phyloP scores from a whole-genome alignment of 2,329 filamentous ascomycete species.

The Paraphoma sp. region DNA sequence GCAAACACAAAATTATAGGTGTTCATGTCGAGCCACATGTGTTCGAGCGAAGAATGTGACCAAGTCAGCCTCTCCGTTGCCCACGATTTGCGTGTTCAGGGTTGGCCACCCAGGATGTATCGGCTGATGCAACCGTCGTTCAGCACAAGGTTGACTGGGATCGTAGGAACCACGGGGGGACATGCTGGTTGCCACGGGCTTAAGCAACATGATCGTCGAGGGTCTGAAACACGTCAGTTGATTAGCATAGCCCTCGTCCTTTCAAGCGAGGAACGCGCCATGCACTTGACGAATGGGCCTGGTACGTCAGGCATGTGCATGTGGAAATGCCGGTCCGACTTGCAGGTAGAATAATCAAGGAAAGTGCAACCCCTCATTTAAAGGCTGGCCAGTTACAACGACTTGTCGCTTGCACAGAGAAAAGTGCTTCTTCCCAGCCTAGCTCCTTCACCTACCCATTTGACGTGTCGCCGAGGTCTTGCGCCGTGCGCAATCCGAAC shows the following conservation, averaged over 20 bases:
- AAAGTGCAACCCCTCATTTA: neutral
- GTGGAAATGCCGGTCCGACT: neutral
- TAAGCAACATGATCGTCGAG: neutral
- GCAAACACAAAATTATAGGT: neutral
- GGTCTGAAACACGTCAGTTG: neutral
- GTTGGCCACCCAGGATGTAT: neutral
- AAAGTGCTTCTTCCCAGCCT: too few relatives aligned
- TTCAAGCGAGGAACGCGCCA: neutral
- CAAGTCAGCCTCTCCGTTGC: neutral
- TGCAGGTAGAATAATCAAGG: neutral
- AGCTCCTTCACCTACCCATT: too few relatives aligned
- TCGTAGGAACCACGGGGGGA: neutral
- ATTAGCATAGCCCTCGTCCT: neutral
- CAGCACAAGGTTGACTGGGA: neutral
- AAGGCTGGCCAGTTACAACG: neutral
- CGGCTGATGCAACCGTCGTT: neutral
- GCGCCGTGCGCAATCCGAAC: too few relatives aligned
- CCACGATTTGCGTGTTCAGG: neutral
- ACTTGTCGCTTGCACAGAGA: too few relatives aligned
- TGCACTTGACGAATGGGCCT: too few relatives aligned
- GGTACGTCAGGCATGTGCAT: neutral
- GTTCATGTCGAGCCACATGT: too few relatives aligned
- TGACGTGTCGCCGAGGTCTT: too few relatives aligned
- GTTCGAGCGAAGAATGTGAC: neutral
- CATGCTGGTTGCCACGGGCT: neutral